Evolutionary conservation across 1,139 yeast genomes (phyloP), one percentile per base, ranked within the genome.

Genomic region (Pneumocystis wakefieldiae): DNA sequence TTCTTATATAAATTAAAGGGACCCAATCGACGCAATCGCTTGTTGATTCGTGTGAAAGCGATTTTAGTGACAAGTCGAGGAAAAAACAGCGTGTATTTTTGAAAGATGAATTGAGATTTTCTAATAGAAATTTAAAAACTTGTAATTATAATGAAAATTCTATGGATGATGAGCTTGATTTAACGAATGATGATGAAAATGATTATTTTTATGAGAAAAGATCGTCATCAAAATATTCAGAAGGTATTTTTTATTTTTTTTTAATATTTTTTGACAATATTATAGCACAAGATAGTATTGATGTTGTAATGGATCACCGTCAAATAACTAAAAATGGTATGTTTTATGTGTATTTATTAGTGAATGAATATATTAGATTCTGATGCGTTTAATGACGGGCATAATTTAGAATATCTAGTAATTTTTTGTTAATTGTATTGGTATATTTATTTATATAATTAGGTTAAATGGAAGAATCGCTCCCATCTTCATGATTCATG

Each of bases 401-500:
- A 57, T 12, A 6, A 10, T 39, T 8, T 24, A 12, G 59, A 38
- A 37, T 57, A 37, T 28, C 48, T 39, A 28, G 48, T 38, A 57
- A 14, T 38, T 19, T 42, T 39, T 5, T 19, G 19, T 19, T 57
- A 19, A 39, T 57, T 39, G 17, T 24, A 37, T 38, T 57, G 17
- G 1, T 8, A 57, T 24, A 42, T 12, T 19, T 57, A 12, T 24
- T 38, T 1, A 37, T 19, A 12, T 39, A 48, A 48, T 48, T 75
- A 83, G 68, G 81, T 94, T 69, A 94, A 94, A 75, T 94, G 99
- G 98, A 80, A 82, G 35, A 88, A 83, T 63, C 80, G 84, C 66
- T 88, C 97, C 17, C 98, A 94, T 76, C 78, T 92, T 67, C 99
- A 92, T 75, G 92, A 92, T 72, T 86, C 96, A 0, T 94, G 97